Evolutionary conservation across 2,329 filamentous ascomycete genomes (phyloP), one percentile per base, ranked within the genome.

Genomic region (Alternaria alternata): DNA sequence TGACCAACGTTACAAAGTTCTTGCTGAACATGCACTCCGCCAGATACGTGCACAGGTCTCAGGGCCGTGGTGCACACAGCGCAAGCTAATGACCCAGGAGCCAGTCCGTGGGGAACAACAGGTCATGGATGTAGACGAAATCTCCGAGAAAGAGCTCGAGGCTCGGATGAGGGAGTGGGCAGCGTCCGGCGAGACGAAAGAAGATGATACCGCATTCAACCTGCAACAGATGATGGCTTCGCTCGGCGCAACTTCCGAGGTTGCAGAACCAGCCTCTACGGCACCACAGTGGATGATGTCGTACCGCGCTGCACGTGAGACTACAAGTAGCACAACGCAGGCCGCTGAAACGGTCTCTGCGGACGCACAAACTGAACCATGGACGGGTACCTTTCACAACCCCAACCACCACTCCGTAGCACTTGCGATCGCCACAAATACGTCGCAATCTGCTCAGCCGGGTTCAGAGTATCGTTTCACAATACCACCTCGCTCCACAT

Each of bases 401-500:
- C 59, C 70, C 48, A 57, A 67, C 26, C 48, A 61, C 26, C 44
- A 65, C 24, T 62, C 74, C 38, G 60, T 78, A 42, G 24, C 71
- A 53, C 48, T 74, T 46, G 62, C 73, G 43, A 63, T 79, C 32
- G 62, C 61, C 22, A 49, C 65, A 28, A 61, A 47, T 12, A 51
- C 44, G 46, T 32, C 53, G 34, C 49, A 57, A 49, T 42, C 64
- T 34, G 7, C 52, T 41, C 48, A 30, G 42, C 44, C 58, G 55
- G 51, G 53, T 34, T 57, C 51, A 39, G 59, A 62, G 53, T 74
- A 76, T 48, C 61, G 64, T 64, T 82, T 83, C 65, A 75, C 70
- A 4, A 72, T 88, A 14, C 86, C 87, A 18, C 80, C 85, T 5
- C 59, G 67, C 6, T 81, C 85, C 12, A 79, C 81, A 14, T 81